Base-by-base conservation (phyloP, 257 asterid species). In the Rubia yunnanensis region DNA sequence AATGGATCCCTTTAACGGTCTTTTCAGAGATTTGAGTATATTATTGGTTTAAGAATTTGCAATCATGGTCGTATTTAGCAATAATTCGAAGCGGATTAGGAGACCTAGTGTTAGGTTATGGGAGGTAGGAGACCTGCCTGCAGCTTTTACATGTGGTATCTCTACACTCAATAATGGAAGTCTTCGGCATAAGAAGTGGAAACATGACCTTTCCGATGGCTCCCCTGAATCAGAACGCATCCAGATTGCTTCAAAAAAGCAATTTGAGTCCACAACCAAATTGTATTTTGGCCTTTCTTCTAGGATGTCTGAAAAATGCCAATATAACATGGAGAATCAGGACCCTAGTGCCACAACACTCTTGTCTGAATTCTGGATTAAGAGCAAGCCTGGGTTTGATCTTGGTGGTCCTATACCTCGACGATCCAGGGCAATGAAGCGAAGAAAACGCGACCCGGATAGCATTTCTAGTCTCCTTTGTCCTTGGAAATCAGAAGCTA, bases 91-190 rank as follows among this genome's bases (percentile, higher is more conserved):
- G 71, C 63, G 78, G 78, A 48, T 32, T 55, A 63, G 78, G 67
- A 74, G 55, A 56, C 71, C 70, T 26, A 74, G 59, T 69, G 74
- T 74, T 15, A 74, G 78, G 59, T 36, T 69, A 66, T 56, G 71
- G 67, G 78, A 74, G 30, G 50, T 74, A 17, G 78, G 78, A 35
- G 74, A 74, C 64, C 15, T 74, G 7, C 44, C 78, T 46, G 78
- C 78, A n/a, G 78, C 77, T 60, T 72, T 66, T 14, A 61, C 74
- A n/a, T 64, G 74, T 53, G 71, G 34, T 50, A 30, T 64, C 38
- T 74, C 74, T 56, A 26, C 23, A n/a, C 65, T 60, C 23, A 67
- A 32, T 38, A 49, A 68, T 54, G 48, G 41, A 74, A 74, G 5
- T 15, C 2, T 39, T 5, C 30, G 64, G 62, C 63, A 55, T 39